These are phyloP conservation scores for Neohortaea acidophila DNA, from an alignment of 495 filamentous ascomycete genomes.

Conservation along the genomic window DNA sequence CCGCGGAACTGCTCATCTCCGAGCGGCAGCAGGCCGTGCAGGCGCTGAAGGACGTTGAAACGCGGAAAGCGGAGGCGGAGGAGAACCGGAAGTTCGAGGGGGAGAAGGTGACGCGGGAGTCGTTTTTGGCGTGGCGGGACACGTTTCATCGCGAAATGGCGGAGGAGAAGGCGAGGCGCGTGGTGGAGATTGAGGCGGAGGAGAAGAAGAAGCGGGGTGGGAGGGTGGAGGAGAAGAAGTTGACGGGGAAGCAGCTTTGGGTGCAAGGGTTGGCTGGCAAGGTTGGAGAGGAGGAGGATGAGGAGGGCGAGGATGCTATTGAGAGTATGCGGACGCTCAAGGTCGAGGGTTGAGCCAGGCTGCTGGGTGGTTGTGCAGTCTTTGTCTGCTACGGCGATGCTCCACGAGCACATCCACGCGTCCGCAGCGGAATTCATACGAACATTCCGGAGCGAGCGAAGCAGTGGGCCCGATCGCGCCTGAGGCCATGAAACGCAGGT, in stretches of 20 bases:
- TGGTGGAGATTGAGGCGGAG: conserved; percentile 59
- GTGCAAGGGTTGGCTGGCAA: conserved; percentile 64
- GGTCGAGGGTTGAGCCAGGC: conserved; percentile 35
- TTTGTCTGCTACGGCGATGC: too few species aligned
- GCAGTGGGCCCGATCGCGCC: too few species aligned
- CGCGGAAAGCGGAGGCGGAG: conserved; percentile 62
- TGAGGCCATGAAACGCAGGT: too few species aligned
- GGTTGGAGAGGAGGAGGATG: conserved; percentile 62
- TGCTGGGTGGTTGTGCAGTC: too few species aligned
- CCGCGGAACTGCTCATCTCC: conserved; percentile 60
- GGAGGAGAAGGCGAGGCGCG: conserved; percentile 44
- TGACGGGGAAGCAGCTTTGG: conserved; percentile 77
- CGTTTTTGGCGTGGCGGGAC: conserved; percentile 68
- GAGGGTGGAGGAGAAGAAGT: conserved; percentile 50
- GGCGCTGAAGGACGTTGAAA: conserved; percentile 46
- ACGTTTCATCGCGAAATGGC: conserved; percentile 66
- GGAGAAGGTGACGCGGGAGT: conserved; percentile 68
- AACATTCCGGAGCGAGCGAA: too few species aligned
- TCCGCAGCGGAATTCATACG: too few species aligned
- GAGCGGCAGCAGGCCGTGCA: conserved; percentile 50
- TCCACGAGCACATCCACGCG: too few species aligned
- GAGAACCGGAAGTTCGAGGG: conserved; percentile 95
- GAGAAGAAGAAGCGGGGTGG: conserved; percentile 52
- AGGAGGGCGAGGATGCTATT: conserved; percentile 47
- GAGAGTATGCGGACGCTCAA: conserved; percentile 54